Conservation (phyloP, 352 stramenopile genomes). For the Phytophthora macrochlamydospora region DNA sequence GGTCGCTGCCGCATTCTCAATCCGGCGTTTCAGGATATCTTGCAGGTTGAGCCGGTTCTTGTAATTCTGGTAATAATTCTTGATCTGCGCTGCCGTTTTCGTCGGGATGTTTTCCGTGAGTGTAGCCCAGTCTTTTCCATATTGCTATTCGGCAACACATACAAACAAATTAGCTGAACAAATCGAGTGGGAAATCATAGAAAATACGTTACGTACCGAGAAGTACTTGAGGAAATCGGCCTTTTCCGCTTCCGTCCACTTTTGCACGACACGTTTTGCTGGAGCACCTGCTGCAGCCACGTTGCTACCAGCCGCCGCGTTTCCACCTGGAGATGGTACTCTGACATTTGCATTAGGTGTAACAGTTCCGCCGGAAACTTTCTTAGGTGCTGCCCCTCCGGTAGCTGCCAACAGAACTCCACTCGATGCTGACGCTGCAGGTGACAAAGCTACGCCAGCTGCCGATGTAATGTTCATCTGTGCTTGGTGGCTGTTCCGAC, state of each 20-base stretch:
- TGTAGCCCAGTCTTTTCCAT: conserved; percentile 89
- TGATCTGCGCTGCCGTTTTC: conserved; percentile 91
- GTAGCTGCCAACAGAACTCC: conserved; percentile 2
- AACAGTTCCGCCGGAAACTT: conserved; percentile 8
- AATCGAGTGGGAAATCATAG: not conserved
- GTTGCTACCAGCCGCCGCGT: conserved; percentile 15
- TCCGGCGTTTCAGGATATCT: conserved; percentile 84
- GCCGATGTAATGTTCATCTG: conserved; percentile 23
- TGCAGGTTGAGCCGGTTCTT: conserved; percentile 91
- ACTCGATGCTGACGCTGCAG: conserved; percentile 1
- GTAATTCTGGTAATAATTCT: conserved; percentile 95
- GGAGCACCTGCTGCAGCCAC: conserved; percentile 28
- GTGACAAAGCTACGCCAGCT: conserved; percentile 2
- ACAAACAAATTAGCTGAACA: conserved; percentile 11
- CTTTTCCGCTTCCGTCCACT: conserved; percentile 91
- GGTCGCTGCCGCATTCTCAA: conserved; percentile 51
- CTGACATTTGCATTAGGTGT: conserved; percentile 21
- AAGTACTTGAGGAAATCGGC: conserved; percentile 90
- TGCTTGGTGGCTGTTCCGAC: conserved; percentile 33
- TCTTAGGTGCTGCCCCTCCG: conserved; percentile 16
- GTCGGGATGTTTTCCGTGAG: conserved; percentile 88
- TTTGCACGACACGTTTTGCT: conserved; percentile 86
- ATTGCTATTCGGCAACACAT: conserved; percentile 49
- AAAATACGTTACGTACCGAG: conserved; percentile 49
- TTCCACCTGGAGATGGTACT: conserved; percentile 26